Conservation (phyloP, 2,329 filamentous ascomycete species). For the Ceratocystis harringtonii region DNA sequence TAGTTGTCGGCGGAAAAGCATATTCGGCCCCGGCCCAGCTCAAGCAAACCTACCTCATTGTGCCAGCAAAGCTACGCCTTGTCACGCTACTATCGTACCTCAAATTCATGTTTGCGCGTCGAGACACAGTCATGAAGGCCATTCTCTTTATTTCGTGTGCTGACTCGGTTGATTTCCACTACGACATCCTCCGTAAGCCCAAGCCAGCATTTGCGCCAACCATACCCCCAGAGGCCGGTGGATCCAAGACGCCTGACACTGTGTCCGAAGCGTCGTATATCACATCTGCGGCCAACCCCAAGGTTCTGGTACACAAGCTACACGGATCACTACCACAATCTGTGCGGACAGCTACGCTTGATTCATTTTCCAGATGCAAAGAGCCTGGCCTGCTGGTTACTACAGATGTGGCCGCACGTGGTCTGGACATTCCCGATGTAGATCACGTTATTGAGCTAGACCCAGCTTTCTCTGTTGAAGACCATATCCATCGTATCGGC, state of each 20-base stretch:
- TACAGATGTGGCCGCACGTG: slow-evolving; percentile 89
- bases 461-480: slow-evolving; percentile 80
- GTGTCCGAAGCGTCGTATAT: slow-evolving; percentile 56
- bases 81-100: slow-evolving; percentile 75
- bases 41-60: slow-evolving; percentile 78
- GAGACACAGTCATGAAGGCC: slow-evolving; percentile 87
- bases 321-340: slow-evolving; percentile 85
- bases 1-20: slow-evolving; percentile 21
- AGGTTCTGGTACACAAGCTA: slow-evolving; percentile 66
- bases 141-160: slow-evolving; percentile 96
- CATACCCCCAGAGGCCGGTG: slow-evolving; percentile 17
- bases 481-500: slow-evolving; percentile 88
- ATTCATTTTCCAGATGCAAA: slow-evolving; percentile 58
- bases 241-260: slow-evolving; percentile 35
- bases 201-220: slow-evolving; percentile 15
- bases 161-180: slow-evolving; percentile 94
- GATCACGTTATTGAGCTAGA: slow-evolving; percentile 95
- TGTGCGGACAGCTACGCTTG: slow-evolving; percentile 71
- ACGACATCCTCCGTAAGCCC: slow-evolving; percentile 48
- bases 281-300: slow-evolving; percentile 57
- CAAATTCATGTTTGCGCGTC: slow-evolving; percentile 73
- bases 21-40: slow-evolving; percentile 83
- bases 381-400: slow-evolving; percentile 74
- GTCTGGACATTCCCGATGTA: slow-evolving; percentile 86
- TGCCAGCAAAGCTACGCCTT: slow-evolving; percentile 76